phyloP scores from a whole-genome alignment of 805 yeast genomes.

The Wickerhamiella sorbophila region DNA sequence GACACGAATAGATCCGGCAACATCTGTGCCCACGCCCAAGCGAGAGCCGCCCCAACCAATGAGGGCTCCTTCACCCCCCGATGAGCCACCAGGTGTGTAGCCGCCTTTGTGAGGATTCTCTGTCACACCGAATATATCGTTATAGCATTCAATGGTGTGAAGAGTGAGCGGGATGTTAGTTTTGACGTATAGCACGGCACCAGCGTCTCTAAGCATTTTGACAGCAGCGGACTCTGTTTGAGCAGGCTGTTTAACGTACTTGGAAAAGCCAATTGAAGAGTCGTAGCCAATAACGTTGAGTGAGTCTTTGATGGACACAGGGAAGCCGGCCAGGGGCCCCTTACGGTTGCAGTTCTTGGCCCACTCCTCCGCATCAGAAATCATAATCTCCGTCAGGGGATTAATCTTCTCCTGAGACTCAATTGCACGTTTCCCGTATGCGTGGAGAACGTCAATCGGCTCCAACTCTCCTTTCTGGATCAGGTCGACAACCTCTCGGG shows the following conservation, averaged over 20 bases:
- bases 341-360: constrained; percentile 37
- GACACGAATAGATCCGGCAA: constrained; percentile 41
- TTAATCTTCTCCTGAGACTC: constrained; percentile 45
- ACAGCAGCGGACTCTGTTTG: constrained; percentile 30
- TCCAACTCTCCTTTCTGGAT: constrained; percentile 35
- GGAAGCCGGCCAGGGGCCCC: constrained; percentile 51
- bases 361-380: constrained; percentile 54
- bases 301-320: constrained; percentile 49
- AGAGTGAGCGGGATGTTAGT: constrained; percentile 43
- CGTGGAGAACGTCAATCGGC: constrained; percentile 41
- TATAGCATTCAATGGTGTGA: constrained; percentile 42
- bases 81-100: constrained; percentile 39
- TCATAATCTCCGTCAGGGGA: constrained; percentile 45
- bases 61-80: constrained; percentile 40
- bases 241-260: constrained; percentile 29
- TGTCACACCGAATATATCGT: constrained; percentile 39
- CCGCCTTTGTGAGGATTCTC: constrained; percentile 36
- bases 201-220: constrained; percentile 33
- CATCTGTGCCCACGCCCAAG: constrained; percentile 42
- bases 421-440: constrained; percentile 52
- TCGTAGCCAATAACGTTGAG: constrained; percentile 36
- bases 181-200: constrained; percentile 42
- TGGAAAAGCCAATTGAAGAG: constrained; percentile 38
- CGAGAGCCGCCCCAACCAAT: constrained; percentile 35
- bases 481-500: constrained; percentile 29